These are phyloP conservation scores for Ottelia alismoides DNA, from an alignment of 106 monocot genomes.

Conservation along the genomic window DNA sequence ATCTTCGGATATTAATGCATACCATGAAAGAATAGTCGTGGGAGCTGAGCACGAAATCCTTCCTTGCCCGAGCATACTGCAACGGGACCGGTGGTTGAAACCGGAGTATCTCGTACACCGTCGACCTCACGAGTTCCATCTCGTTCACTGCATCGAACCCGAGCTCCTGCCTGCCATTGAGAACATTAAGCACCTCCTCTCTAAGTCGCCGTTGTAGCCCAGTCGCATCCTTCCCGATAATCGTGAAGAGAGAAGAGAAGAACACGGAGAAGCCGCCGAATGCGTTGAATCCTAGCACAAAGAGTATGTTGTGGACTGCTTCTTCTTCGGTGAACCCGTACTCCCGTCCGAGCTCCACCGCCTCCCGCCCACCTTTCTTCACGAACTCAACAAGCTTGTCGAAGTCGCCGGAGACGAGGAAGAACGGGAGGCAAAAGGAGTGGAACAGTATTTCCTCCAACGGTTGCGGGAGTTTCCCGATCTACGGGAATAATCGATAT, in stretches of 20 bases:
- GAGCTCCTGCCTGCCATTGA: constrained; percentile 3
- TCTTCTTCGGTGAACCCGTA: constrained; percentile 35
- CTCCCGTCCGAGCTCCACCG: constrained; percentile 13
- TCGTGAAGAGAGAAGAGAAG: constrained; percentile 29
- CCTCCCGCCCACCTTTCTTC: constrained; percentile 25
- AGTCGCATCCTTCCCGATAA: constrained; percentile 28
- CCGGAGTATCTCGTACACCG: constrained; percentile 62
- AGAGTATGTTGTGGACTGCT: constrained; percentile 67
- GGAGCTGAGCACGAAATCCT: constrained; percentile 33
- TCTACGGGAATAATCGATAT: too few relatives aligned
- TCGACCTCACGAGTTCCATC: constrained; percentile 57
- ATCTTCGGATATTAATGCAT: too few relatives aligned
- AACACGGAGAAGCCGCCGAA: constrained; percentile 78
- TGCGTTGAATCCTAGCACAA: constrained; percentile 71
- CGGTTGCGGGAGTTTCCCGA: constrained; percentile 34
- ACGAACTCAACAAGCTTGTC: constrained; percentile 45
- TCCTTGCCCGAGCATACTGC: constrained; percentile 53
- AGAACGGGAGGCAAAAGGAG: constrained; percentile 47
- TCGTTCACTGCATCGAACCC: constrained; percentile 24
- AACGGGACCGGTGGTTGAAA: constrained; percentile 61
- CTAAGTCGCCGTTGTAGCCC: constrained; percentile 22
- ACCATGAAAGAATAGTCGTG: constrained; percentile 29
- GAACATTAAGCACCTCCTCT: constrained; percentile 30
- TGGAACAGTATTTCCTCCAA: constrained; percentile 61
- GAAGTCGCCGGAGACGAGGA: constrained; percentile 38